Evolutionary conservation across 2,329 filamentous ascomycete species (phyloP).

Genomic region (Helotiales sp.): DNA sequence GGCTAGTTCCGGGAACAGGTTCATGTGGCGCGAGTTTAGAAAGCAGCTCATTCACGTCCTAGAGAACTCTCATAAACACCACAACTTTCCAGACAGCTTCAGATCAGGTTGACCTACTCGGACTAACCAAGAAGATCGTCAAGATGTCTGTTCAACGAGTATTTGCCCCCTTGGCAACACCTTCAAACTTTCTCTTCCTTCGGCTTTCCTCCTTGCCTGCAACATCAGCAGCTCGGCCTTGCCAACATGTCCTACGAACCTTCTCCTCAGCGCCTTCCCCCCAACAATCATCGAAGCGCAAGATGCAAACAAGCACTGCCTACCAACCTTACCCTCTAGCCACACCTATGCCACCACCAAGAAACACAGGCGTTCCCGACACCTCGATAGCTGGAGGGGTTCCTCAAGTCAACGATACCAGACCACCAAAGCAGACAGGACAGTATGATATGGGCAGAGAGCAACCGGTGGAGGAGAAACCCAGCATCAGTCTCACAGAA

Average conservation of each 20-base stretch:
- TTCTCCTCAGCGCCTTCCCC: constrained; percentile 47
- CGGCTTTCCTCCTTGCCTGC: constrained; percentile 31
- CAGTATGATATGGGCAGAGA: constrained; percentile 31
- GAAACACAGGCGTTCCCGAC: constrained; percentile 58
- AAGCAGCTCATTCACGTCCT: constrained; percentile 6
- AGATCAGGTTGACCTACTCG: neutral
- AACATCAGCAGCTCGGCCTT: constrained; percentile 38
- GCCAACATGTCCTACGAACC: constrained; percentile 41
- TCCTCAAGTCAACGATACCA: constrained; percentile 44
- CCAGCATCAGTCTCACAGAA: constrained; percentile 55
- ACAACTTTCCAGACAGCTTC: constrained; percentile 1
- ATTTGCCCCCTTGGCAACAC: constrained; percentile 33
- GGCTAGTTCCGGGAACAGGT: too few species aligned
- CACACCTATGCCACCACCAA: constrained; percentile 51
- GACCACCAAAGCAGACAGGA: constrained; percentile 42
- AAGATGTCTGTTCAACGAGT: constrained; percentile 34
- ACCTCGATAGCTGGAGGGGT: constrained; percentile 57
- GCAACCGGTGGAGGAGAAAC: constrained; percentile 29
- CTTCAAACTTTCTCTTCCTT: constrained; percentile 27
- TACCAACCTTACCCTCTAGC: constrained; percentile 62
- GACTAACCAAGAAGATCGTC: neutral
- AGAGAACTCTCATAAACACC: neutral
- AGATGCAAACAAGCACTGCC: constrained; percentile 65
- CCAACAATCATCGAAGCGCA: constrained; percentile 53
- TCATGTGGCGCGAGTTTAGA: constrained; percentile 10